Conservation (phyloP, 257 asterid genomes). For the Ophiorrhiza pumila region DNA sequence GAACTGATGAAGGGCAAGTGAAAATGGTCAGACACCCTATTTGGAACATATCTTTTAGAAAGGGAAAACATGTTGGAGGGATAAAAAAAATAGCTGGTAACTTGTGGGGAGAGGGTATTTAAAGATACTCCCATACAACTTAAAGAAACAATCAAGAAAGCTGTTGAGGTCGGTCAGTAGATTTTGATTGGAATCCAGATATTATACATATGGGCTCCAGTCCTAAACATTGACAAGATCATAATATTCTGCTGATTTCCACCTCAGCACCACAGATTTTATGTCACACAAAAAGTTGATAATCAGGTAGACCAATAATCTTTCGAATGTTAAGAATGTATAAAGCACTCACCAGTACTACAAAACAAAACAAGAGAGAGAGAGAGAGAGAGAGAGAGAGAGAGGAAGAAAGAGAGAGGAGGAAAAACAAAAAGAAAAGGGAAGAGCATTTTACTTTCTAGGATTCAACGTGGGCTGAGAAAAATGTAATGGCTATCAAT, state of each 20-base stretch:
- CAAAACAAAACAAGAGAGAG: too few relatives aligned
- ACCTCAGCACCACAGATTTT: neutral
- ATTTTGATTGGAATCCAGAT: neutral
- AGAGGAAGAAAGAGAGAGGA: too few relatives aligned
- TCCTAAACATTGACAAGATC: neutral
- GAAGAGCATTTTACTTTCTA: neutral
- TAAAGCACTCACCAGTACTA: too few relatives aligned
- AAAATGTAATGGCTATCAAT: neutral
- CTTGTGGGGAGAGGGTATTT: neutral
- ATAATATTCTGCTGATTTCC: neutral
- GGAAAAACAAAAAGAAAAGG: too few relatives aligned
- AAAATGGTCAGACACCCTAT: conserved; percentile 1
- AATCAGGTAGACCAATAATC: neutral
- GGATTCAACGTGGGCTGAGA: neutral
- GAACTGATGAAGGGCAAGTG: neutral
- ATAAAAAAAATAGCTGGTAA: neutral
- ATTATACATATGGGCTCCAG: neutral
- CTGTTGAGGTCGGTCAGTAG: neutral
- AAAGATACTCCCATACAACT: neutral
- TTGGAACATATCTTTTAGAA: neutral
- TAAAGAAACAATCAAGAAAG: neutral
- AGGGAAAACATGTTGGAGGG: neutral
- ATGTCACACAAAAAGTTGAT: neutral
- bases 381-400: too few relatives aligned
- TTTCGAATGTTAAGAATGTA: neutral